Conservation (phyloP, 2,329 filamentous ascomycete species). For the Arthrobotrys musiformis region DNA sequence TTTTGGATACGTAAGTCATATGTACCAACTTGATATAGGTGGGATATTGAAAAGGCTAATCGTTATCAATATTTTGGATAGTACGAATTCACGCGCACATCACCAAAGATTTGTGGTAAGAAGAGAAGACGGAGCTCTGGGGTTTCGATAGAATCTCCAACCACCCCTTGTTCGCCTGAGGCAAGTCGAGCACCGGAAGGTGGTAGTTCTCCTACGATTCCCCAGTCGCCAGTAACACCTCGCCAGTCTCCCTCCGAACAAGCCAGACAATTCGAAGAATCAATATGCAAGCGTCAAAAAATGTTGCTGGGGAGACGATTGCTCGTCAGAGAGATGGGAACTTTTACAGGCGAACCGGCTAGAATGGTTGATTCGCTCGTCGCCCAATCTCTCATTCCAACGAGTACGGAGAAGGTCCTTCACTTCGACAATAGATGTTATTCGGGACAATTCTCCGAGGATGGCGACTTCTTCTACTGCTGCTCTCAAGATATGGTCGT, state of each 20-base stretch:
- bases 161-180: constrained; percentile 7
- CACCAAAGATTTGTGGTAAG: no score
- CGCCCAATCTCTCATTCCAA: constrained; percentile 44
- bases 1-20: constrained; percentile 70
- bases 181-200: neutral
- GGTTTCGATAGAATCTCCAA: constrained; percentile 5
- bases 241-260: neutral
- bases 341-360: constrained; percentile 70
- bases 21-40: neutral
- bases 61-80: neutral
- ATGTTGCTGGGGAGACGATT: constrained; percentile 71
- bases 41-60: neutral
- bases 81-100: constrained; percentile 30
- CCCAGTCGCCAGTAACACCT: constrained; percentile 4
- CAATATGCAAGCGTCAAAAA: constrained; percentile 69
- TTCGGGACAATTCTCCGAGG: constrained; percentile 94
- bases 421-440: constrained; percentile 89
- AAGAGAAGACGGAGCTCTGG: constrained; percentile 43
- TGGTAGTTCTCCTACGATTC: constrained; percentile 21
- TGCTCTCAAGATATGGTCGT: constrained; percentile 93
- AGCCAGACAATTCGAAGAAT: constrained; percentile 60
- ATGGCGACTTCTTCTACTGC: constrained; percentile 96
- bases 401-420: constrained; percentile 78
- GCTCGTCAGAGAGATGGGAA: constrained; percentile 82
- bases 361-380: constrained; percentile 63